A percentile compares a stretch with the other conserved stretches of the same genome.
Evolutionary conservation across 306 rosid genomes (phyloP).

Genomic region (Crataegus laevigata): DNA sequence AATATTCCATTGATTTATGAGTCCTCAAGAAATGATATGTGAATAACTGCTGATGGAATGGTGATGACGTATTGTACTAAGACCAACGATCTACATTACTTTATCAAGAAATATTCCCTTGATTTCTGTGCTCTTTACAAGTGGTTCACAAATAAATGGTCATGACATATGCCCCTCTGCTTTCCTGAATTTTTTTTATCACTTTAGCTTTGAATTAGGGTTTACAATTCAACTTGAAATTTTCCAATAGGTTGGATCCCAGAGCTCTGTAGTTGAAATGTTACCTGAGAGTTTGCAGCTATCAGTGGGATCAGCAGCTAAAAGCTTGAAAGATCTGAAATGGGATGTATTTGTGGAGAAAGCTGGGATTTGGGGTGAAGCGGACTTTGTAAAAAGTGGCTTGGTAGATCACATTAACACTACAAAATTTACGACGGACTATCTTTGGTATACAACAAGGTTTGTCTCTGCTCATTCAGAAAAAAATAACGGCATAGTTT

Average conservation of each 20-base stretch:
- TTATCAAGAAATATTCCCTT: too few relatives aligned
- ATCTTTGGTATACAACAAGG: conserved; percentile 92
- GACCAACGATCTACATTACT: too few relatives aligned
- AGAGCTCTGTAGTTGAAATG: conserved; percentile 56
- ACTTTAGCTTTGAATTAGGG: background rate
- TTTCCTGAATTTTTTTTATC: background rate
- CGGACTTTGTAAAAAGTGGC: conserved; percentile 60
- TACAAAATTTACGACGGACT: conserved; percentile 88
- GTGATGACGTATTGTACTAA: too few relatives aligned
- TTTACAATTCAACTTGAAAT: conserved; percentile 18
- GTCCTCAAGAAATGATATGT: too few relatives aligned
- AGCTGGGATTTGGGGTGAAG: conserved; percentile 73
- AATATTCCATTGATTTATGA: too few relatives aligned
- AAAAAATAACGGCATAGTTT: background rate
- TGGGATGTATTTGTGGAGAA: conserved; percentile 76
- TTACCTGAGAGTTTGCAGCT: conserved; percentile 50
- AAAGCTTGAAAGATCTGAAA: conserved; percentile 36
- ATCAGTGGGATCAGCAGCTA: conserved; percentile 24
- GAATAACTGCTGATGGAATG: too few relatives aligned
- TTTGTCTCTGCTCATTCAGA: conserved; percentile 26
- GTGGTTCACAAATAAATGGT: background rate
- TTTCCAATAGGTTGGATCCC: conserved; percentile 63
- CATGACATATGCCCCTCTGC: background rate
- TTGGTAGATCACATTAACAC: conserved; percentile 91
- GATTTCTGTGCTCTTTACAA: background rate